These are phyloP conservation scores for Pythium biforme DNA, from an alignment of 352 stramenopile species.

Conservation along the genomic window DNA sequence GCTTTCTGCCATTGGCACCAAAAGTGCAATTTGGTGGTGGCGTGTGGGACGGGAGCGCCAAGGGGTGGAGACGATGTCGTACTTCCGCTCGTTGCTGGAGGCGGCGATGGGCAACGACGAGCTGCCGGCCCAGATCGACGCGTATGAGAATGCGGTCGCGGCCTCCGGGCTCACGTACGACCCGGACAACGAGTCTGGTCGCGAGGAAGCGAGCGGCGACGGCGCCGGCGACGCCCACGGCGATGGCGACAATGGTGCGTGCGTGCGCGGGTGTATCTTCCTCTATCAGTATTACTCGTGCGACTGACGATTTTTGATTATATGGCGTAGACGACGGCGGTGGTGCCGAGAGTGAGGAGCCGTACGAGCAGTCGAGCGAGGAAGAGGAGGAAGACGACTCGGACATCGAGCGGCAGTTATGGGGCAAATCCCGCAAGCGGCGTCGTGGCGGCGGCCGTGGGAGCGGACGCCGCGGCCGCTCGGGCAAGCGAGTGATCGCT, in stretches of 20 bases:
- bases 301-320: background rate
- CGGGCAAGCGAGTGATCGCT: slow-evolving; percentile 57
- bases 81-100: slow-evolving; percentile 81
- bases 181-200: slow-evolving; percentile 23
- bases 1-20: background rate
- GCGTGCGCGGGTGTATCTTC: background rate
- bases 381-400: slow-evolving; percentile 80
- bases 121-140: slow-evolving; percentile 47
- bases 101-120: slow-evolving; percentile 72
- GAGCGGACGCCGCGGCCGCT: slow-evolving; percentile 29
- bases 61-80: slow-evolving; percentile 48
- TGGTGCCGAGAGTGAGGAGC: slow-evolving; percentile 48
- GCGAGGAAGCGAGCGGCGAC: slow-evolving; percentile 26
- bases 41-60: background rate
- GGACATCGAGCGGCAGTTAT: slow-evolving; percentile 80
- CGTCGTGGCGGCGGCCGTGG: slow-evolving; percentile 34
- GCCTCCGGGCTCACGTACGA: slow-evolving; percentile 31
- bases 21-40: slow-evolving; percentile 19
- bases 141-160: slow-evolving; percentile 36
- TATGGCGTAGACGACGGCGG: slow-evolving; percentile 21
- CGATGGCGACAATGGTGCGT: background rate
- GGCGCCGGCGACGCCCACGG: slow-evolving; percentile 2
- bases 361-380: slow-evolving; percentile 63
- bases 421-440: slow-evolving; percentile 69
- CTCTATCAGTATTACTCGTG: background rate